These are phyloP conservation scores for Metschnikowia proteae DNA, from an alignment of 805 yeast genomes.

Conservation along the genomic window DNA sequence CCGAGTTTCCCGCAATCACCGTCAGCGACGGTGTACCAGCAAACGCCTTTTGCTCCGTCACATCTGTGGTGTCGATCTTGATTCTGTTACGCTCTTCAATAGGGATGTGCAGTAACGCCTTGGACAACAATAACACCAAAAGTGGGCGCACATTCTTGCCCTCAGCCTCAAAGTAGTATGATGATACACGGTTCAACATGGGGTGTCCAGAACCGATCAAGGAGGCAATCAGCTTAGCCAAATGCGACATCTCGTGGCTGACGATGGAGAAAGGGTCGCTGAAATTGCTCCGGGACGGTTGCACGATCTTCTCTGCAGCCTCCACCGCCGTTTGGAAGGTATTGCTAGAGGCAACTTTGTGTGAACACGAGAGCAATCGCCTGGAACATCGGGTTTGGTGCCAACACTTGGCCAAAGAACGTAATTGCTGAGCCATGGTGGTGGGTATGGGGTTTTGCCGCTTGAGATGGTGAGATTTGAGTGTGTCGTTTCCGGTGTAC, in stretches of 20 bases:
- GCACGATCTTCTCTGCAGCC: slow-evolving; percentile 71
- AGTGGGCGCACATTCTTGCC: slow-evolving; percentile 95
- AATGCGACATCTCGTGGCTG: slow-evolving; percentile 84
- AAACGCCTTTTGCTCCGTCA: slow-evolving; percentile 60
- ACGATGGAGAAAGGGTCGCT: slow-evolving; percentile 89
- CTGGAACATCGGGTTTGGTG: background rate
- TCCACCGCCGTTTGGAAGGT: slow-evolving; percentile 55
- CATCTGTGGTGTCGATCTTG: slow-evolving; percentile 59
- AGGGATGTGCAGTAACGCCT: slow-evolving; percentile 78
- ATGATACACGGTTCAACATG: slow-evolving; percentile 83
- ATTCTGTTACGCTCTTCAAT: slow-evolving; percentile 60
- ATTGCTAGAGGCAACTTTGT: slow-evolving; percentile 2
- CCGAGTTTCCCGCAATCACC: slow-evolving; percentile 57
- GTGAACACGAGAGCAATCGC: background rate
- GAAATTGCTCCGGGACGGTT: slow-evolving; percentile 41
- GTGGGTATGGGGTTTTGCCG: background rate
- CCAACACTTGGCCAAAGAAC: slow-evolving; percentile 1
- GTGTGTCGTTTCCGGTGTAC: slow-evolving; percentile 3
- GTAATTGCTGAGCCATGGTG: background rate
- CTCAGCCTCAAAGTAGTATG: slow-evolving; percentile 92
- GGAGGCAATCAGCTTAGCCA: slow-evolving; percentile 82
- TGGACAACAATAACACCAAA: slow-evolving; percentile 76
- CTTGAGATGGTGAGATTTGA: slow-evolving; percentile 2
- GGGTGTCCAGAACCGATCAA: slow-evolving; percentile 94
- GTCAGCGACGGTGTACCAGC: slow-evolving; percentile 53